Conservation (phyloP, 345 rosid species). For the Hibiscus trionum region DNA sequence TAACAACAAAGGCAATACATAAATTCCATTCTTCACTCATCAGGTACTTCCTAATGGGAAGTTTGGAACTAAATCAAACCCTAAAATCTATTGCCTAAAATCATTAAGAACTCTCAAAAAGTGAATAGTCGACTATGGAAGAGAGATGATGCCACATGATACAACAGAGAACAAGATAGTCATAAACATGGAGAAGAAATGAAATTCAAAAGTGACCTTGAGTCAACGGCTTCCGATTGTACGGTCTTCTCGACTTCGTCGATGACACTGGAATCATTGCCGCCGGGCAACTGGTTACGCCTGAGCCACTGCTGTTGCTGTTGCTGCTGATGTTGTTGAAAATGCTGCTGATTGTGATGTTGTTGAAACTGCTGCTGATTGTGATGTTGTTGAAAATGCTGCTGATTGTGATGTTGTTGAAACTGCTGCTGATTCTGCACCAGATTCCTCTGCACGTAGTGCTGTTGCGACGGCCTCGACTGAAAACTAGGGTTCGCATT, state of each 20-base stretch:
- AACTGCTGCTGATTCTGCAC: slow-evolving; percentile 32
- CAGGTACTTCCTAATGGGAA: neutral
- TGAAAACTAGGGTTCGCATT: slow-evolving; percentile 42
- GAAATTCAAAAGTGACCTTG: slow-evolving; percentile 36
- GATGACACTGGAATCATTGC: slow-evolving; percentile 20
- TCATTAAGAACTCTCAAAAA: neutral
- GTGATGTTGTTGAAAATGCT: slow-evolving; percentile 32
- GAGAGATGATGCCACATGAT: neutral
- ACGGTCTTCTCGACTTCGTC: slow-evolving; percentile 78
- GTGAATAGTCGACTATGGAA: neutral
- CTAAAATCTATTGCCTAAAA: no score
- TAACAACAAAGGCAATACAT: neutral
- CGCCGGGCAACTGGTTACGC: slow-evolving; percentile 42
- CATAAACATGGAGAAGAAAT: neutral
- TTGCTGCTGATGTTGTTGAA: slow-evolving; percentile 29
- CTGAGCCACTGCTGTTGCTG: slow-evolving; percentile 57
- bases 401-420: slow-evolving; percentile 31
- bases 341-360: slow-evolving; percentile 29
- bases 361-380: slow-evolving; percentile 36
- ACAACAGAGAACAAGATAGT: neutral
- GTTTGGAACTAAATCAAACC: neutral
- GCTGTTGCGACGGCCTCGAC: slow-evolving; percentile 38
- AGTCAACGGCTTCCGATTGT: slow-evolving; percentile 70
- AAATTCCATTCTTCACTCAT: neutral
- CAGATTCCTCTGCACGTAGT: slow-evolving; percentile 48